Evolutionary conservation across 139 green algal species (phyloP).

Genomic region (Coccomyxa sp.): DNA sequence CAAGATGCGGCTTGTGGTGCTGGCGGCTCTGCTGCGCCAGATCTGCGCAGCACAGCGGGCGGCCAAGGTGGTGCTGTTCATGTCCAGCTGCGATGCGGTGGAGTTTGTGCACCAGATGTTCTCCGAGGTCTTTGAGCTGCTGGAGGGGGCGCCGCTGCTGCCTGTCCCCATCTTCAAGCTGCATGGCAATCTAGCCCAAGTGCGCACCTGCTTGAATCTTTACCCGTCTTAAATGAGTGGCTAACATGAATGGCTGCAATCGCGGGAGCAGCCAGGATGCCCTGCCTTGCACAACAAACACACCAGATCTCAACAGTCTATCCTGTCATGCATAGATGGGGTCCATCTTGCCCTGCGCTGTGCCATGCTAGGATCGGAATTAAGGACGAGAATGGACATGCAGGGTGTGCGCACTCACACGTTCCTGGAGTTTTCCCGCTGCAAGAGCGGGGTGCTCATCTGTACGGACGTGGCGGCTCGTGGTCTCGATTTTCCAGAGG

Average conservation of each 20-base stretch:
- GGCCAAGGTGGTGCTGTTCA: conserved; percentile 87
- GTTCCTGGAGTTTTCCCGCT: conserved; percentile 65
- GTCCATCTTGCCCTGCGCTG: too few species aligned
- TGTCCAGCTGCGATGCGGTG: conserved; percentile 85
- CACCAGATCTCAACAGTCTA: too few species aligned
- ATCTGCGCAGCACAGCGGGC: not conserved
- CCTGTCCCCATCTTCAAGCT: conserved; percentile 71
- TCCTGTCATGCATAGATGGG: too few species aligned
- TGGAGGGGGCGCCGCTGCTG: conserved; percentile 33
- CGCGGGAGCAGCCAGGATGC: too few species aligned
- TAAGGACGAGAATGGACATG: not conserved
- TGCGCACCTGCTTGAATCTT: not conserved
- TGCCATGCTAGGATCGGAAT: too few species aligned
- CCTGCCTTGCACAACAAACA: too few species aligned
- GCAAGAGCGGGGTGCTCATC: conserved; percentile 61
- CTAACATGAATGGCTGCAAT: not conserved
- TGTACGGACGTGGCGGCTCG: conserved; percentile 84
- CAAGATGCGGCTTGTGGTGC: conserved; percentile 72
- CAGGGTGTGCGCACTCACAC: conserved; percentile 66
- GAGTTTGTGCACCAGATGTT: conserved; percentile 76
- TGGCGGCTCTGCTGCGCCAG: conserved; percentile 52
- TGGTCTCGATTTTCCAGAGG: conserved; percentile 88
- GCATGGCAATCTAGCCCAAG: conserved; percentile 88
- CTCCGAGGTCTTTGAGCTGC: not conserved
- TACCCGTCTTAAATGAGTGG: not conserved